A percentile compares a stretch with the other conserved stretches of the same genome.
phyloP scores from a whole-genome alignment of 2,329 filamentous ascomycete species.

The Aspergillus sp. region DNA sequence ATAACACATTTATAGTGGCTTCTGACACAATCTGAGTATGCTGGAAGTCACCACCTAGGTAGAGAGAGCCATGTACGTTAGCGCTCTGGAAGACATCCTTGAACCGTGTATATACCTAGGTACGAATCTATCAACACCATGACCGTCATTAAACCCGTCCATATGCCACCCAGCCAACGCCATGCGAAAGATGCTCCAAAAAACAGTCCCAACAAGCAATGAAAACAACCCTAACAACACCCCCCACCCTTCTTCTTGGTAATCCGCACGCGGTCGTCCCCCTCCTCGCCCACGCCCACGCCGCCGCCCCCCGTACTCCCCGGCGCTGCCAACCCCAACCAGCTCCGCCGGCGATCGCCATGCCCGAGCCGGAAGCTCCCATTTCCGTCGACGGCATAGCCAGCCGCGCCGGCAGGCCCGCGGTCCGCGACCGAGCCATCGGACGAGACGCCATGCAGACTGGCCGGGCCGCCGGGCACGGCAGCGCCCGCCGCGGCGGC shows the following conservation, averaged over 20 bases:
- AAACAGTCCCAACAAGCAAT: neutral
- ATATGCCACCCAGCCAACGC: too few relatives aligned
- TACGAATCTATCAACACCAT: too few relatives aligned
- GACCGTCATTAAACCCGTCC: too few relatives aligned
- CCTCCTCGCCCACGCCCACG: slow-evolving; percentile 30
- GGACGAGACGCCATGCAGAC: slow-evolving; percentile 28
- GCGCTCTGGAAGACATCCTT: too few relatives aligned
- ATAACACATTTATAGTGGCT: too few relatives aligned
- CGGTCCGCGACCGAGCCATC: slow-evolving; percentile 44
- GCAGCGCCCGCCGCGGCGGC: slow-evolving; percentile 40
- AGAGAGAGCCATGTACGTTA: too few relatives aligned
- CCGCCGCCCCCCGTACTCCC: slow-evolving; percentile 35
- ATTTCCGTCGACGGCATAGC: slow-evolving; percentile 39
- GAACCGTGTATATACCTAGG: too few relatives aligned
- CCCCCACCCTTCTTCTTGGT: slow-evolving; percentile 35
- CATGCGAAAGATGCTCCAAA: neutral
- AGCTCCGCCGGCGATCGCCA: slow-evolving; percentile 65
- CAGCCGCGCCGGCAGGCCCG: neutral
- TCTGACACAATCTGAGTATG: too few relatives aligned
- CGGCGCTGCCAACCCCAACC: slow-evolving; percentile 62
- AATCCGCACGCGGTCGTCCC: slow-evolving; percentile 30
- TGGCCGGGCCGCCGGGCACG: slow-evolving; percentile 42
- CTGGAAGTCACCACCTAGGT: too few relatives aligned
- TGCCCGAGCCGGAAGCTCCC: slow-evolving; percentile 61
- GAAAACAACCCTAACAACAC: slow-evolving; percentile 38